Base-by-base conservation (phyloP, 768 basidiomycete species). In the Lactifluus rugatus region DNA sequence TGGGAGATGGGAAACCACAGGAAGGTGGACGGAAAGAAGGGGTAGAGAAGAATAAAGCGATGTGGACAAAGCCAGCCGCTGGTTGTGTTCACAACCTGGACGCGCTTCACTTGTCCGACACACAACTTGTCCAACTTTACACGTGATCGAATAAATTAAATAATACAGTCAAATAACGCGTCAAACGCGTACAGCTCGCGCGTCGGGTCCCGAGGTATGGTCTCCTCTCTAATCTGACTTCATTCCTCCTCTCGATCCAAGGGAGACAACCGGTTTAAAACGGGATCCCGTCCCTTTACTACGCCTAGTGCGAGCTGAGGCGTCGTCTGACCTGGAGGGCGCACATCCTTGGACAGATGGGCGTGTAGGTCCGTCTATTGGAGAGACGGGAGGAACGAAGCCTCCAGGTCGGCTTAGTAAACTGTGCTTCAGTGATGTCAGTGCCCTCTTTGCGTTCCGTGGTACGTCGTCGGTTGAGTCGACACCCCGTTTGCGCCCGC, bases 151-250 rank as follows among this genome's bases (percentile, higher is more conserved):
- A 31, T 26, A 37, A 31, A 34, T 34, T 11, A 10, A n/a, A 54
- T 44, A 64, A 64, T 51, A 64, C 36, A 23, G 17, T 48, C 63
- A 64, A 64, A 64, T 53, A 64, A 57, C 63, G 54, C 63, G 63
- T 64, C 31, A 36, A n/a, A 58, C 61, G 62, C 62, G 56, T 56
- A 23, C 44, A n/a, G n/a, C n/a, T n/a, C n/a, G n/a, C n/a, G n/a
- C n/a, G n/a, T n/a, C n/a, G n/a, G n/a, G n/a, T n/a, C n/a, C n/a
- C n/a, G n/a, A n/a, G n/a, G n/a, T n/a, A n/a, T n/a, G n/a, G n/a
- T n/a, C n/a, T n/a, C n/a, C 5, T n/a, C 2, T 86, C 87, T 44
- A 88, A 71, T 1, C 85, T 85, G 13, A 78, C 76, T 47, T 84
- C 72, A 55, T 76, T 26, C 3, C n/a, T 41, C 82, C 17, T 17